A percentile compares a stretch with the other conserved stretches of the same genome.
These are phyloP conservation scores for Gossypium davidsonii DNA, from an alignment of 441 rosid genomes.

Conservation along the genomic window DNA sequence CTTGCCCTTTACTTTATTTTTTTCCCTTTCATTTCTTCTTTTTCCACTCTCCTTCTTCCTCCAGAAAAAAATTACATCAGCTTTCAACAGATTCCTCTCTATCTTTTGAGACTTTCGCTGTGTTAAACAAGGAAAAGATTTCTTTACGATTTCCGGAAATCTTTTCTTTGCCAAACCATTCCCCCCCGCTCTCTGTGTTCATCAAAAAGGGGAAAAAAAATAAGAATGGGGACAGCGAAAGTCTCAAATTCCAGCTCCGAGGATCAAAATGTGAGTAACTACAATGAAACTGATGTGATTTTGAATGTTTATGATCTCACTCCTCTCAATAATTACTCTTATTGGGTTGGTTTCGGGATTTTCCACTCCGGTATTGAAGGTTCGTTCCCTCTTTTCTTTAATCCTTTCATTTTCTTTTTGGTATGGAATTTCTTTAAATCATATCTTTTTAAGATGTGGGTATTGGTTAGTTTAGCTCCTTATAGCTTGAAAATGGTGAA, in stretches of 20 bases:
- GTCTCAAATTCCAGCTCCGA: constrained; percentile 27
- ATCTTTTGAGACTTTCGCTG: constrained; percentile 1
- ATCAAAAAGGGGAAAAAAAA: neutral
- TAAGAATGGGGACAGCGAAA: constrained; percentile 29
- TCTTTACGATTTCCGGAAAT: neutral
- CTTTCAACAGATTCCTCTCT: neutral
- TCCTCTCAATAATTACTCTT: constrained; percentile 69
- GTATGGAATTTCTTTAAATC: constrained; percentile 8
- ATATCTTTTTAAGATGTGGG: constrained; percentile 12
- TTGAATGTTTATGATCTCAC: constrained; percentile 90
- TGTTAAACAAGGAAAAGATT: neutral
- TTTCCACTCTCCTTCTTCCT: neutral
- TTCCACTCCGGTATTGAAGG: constrained; percentile 96
- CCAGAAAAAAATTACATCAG: neutral
- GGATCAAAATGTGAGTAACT: constrained; percentile 6
- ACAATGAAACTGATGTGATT: constrained; percentile 35
- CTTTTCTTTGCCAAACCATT: constrained; percentile 5
- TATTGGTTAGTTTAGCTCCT: neutral
- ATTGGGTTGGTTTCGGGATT: constrained; percentile 88
- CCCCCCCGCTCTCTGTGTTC: neutral
- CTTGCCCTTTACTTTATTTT: neutral
- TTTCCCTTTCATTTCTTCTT: neutral
- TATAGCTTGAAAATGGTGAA: neutral
- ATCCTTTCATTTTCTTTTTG: neutral
- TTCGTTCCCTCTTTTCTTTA: constrained; percentile 10